Evolutionary conservation across 306 rosid genomes (phyloP).

Genomic region (Rubus idaeus): DNA sequence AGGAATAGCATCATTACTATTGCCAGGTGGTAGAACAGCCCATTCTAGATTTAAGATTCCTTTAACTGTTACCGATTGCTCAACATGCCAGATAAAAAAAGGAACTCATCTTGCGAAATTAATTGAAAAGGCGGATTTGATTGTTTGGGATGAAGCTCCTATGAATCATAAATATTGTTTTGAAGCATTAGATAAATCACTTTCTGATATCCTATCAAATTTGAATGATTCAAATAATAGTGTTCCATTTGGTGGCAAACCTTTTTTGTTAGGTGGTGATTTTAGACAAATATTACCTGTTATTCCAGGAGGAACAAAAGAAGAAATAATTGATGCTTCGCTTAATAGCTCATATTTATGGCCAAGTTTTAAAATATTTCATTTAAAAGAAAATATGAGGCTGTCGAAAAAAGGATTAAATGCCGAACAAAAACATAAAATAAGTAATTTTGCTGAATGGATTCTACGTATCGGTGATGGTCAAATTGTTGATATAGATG

Average conservation of each 20-base stretch:
- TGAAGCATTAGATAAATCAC: background rate
- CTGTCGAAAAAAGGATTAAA: background rate
- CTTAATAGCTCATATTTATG: background rate
- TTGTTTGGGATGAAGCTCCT: background rate
- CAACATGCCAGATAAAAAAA: background rate
- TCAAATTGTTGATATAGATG: background rate
- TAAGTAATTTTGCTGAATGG: background rate
- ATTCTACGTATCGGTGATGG: background rate
- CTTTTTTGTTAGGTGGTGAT: background rate
- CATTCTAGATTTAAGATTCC: background rate
- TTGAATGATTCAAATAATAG: background rate
- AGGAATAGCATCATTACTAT: background rate
- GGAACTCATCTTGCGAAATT: background rate
- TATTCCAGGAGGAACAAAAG: background rate
- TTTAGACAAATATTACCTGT: background rate
- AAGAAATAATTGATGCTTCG: background rate
- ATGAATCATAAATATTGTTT: background rate
- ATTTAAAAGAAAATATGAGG: background rate
- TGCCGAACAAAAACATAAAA: background rate
- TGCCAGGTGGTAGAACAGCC: background rate
- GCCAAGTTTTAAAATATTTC: background rate
- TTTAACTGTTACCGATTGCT: fast-evolving
- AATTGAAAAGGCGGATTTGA: background rate
- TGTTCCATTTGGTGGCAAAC: background rate
- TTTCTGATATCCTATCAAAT: background rate